phyloP scores from a whole-genome alignment of 2,329 filamentous ascomycete genomes.

The Pseudocercospora ulei region DNA sequence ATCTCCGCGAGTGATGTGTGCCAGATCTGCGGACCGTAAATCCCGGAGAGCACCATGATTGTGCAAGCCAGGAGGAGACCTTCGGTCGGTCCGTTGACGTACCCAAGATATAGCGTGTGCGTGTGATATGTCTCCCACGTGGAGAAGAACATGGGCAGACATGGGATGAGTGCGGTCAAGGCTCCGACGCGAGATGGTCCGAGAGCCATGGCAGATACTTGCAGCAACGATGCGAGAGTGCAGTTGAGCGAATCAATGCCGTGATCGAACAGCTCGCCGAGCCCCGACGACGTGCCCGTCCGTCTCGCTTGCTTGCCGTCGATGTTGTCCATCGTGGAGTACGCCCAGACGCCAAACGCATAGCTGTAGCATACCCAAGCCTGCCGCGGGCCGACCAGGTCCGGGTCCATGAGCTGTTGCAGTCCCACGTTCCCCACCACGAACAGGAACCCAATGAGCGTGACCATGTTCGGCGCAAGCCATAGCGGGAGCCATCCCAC shows the following conservation, averaged over 20 bases:
- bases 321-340: slow-evolving; percentile 98
- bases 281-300: slow-evolving; percentile 85
- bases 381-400: slow-evolving; percentile 62
- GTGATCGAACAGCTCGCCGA: slow-evolving; percentile 96
- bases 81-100: slow-evolving; percentile 95
- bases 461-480: slow-evolving; percentile 97
- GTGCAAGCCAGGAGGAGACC: slow-evolving; percentile 78
- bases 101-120: slow-evolving; percentile 89
- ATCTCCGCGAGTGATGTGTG: slow-evolving; percentile 61
- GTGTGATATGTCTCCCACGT: slow-evolving; percentile 99
- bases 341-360: slow-evolving; percentile 87
- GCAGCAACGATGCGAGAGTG: slow-evolving; percentile 79
- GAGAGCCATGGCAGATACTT: slow-evolving; percentile 86
- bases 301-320: slow-evolving; percentile 94
- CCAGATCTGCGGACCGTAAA: slow-evolving; percentile 83
- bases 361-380: slow-evolving; percentile 96
- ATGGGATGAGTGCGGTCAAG: slow-evolving; percentile 83
- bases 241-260: slow-evolving; percentile 98
- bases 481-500: slow-evolving; percentile 88
- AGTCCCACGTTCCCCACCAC: slow-evolving; percentile 73
- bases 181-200: slow-evolving; percentile 75
- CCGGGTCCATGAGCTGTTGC: slow-evolving; percentile 72
- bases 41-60: slow-evolving; percentile 78
- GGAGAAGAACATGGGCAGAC: slow-evolving; percentile 97
- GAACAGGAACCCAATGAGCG: slow-evolving; percentile 86